Evolutionary conservation across 2,329 filamentous ascomycete species (phyloP).

Genomic region (Plectosphaerella sp.): DNA sequence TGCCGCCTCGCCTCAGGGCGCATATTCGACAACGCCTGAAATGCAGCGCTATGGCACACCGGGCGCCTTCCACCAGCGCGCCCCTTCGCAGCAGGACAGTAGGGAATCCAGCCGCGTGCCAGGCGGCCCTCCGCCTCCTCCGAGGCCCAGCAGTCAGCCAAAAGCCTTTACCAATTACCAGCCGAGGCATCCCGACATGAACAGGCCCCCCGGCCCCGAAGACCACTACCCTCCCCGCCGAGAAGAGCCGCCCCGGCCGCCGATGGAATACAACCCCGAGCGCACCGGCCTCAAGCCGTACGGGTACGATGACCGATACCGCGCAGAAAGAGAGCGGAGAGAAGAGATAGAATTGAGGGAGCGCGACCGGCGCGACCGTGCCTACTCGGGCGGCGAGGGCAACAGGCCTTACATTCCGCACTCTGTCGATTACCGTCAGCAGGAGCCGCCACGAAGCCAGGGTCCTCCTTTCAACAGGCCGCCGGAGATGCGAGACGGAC

Average conservation of each 20-base stretch:
- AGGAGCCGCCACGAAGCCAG: slow-evolving; percentile 22
- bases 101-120: slow-evolving; percentile 30
- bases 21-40: slow-evolving; percentile 54
- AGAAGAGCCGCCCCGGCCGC: slow-evolving; percentile 36
- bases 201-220: slow-evolving; percentile 30
- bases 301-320: slow-evolving; percentile 50
- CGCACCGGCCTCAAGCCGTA: slow-evolving; percentile 37
- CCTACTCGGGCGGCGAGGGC: slow-evolving; percentile 44
- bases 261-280: slow-evolving; percentile 49
- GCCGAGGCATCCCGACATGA: slow-evolving; percentile 42
- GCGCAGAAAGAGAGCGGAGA: slow-evolving; percentile 42
- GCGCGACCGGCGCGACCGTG: slow-evolving; percentile 38
- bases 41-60: slow-evolving; percentile 56
- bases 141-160: slow-evolving; percentile 47
- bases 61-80: slow-evolving; percentile 48
- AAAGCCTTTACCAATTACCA: slow-evolving; percentile 42
- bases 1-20: slow-evolving; percentile 43
- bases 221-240: slow-evolving; percentile 41
- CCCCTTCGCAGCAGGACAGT: slow-evolving; percentile 43
- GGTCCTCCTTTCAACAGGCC: slow-evolving; percentile 38
- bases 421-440: slow-evolving; percentile 40
- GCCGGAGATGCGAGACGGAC: slow-evolving; percentile 16
- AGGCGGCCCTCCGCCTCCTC: slow-evolving; percentile 33
- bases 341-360: slow-evolving; percentile 39
- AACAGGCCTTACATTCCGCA: slow-evolving; percentile 38